A percentile compares a stretch with the other conserved stretches of the same genome.
Evolutionary conservation across 441 rosid species (phyloP).

Genomic region (Codiaeum variegatum): DNA sequence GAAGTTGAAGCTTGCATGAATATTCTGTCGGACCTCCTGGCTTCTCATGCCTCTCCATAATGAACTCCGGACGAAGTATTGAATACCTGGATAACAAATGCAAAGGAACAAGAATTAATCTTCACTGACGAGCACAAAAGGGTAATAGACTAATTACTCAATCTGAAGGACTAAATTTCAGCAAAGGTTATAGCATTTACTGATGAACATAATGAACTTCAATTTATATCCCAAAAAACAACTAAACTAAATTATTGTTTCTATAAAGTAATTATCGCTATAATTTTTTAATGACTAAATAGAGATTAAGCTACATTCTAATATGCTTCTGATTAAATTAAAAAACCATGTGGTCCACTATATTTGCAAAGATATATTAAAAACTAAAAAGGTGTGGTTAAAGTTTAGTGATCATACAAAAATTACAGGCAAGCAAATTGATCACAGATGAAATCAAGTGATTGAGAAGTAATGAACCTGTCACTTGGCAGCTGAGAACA

Average conservation of each 20-base stretch:
- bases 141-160: not conserved
- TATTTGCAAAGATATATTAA: not conserved
- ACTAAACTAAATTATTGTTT: not conserved
- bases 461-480: constrained; percentile 45
- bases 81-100: constrained; percentile 58
- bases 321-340: not conserved
- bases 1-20: constrained; percentile 98
- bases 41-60: constrained; percentile 87
- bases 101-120: constrained; percentile 15
- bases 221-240: not conserved
- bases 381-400: not conserved
- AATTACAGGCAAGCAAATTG: not conserved
- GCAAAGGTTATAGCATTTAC: not conserved
- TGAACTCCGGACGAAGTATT: constrained; percentile 93
- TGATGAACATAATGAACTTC: not conserved
- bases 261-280: not conserved
- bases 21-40: constrained; percentile 88
- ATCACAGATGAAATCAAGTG: not conserved
- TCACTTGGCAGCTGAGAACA: constrained; percentile 99
- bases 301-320: not conserved
- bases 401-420: not conserved
- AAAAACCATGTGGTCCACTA: not conserved
- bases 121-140: constrained; percentile 8
- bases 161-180: not conserved
- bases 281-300: not conserved